Evolutionary conservation across 768 basidiomycete genomes (phyloP).

Genomic region (Russula olivacea): DNA sequence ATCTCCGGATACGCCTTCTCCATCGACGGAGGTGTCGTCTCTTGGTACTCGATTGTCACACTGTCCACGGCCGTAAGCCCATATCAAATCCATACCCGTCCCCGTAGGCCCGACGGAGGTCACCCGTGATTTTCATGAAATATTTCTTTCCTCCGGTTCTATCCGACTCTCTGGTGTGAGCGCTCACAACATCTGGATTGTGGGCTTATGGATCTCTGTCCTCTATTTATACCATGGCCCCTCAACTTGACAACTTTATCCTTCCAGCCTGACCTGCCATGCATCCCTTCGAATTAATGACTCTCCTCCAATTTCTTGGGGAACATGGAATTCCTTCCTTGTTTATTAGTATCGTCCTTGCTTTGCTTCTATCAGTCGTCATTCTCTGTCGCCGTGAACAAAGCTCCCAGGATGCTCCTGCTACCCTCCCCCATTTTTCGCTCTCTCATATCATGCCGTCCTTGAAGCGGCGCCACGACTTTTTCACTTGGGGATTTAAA

Average conservation of each 20-base stretch:
- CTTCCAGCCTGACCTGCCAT: slow-evolving; percentile 28
- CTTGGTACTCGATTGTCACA: too few species aligned
- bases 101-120: too few species aligned
- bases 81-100: too few species aligned
- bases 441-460: slow-evolving; percentile 58
- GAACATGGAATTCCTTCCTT: slow-evolving; percentile 8
- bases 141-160: too few species aligned
- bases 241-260: neutral
- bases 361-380: slow-evolving; percentile 12
- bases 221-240: slow-evolving; percentile 12
- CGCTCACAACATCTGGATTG: too few species aligned
- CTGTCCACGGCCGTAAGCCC: too few species aligned
- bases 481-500: slow-evolving; percentile 65
- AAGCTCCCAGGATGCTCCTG: slow-evolving; percentile 38
- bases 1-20: too few species aligned
- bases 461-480: slow-evolving; percentile 65
- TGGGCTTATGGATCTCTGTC: neutral
- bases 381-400: slow-evolving; percentile 5
- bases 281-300: slow-evolving; percentile 40
- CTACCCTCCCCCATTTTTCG: slow-evolving; percentile 51
- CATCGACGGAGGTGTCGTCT: too few species aligned
- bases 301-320: slow-evolving; percentile 29
- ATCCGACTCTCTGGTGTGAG: too few species aligned
- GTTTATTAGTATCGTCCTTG: slow-evolving; percentile 28
- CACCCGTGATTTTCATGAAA: too few species aligned